Evolutionary conservation across 305 asterid species (phyloP).

Genomic region (Rubia peregrina): DNA sequence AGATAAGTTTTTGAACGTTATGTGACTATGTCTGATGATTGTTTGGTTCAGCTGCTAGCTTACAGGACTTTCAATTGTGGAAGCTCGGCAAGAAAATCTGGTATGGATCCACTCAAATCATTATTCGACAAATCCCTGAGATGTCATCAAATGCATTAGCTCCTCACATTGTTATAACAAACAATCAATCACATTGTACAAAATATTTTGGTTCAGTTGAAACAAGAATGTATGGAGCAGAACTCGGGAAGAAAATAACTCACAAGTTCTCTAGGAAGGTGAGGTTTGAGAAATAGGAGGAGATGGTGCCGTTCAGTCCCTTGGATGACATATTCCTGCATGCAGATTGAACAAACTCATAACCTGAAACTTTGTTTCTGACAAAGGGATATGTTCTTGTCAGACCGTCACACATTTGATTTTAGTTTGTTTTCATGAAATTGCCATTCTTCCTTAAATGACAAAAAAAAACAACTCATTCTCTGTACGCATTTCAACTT

Average conservation of each 20-base stretch:
- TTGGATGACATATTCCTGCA: background rate
- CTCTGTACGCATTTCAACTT: too few relatives aligned
- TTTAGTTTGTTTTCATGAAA: too few relatives aligned
- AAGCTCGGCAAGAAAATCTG: slow-evolving; percentile 26
- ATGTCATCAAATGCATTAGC: background rate
- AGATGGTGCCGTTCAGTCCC: slow-evolving; percentile 16
- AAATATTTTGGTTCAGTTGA: too few relatives aligned
- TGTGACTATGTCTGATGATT: too few relatives aligned
- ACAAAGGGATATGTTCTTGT: too few relatives aligned
- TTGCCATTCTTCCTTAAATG: too few relatives aligned
- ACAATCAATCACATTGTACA: background rate
- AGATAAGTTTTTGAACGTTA: too few relatives aligned
- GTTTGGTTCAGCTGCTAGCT: slow-evolving; percentile 8
- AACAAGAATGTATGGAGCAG: too few relatives aligned
- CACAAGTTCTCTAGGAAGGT: slow-evolving; percentile 25
- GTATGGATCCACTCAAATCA: slow-evolving; percentile 23
- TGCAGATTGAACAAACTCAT: too few relatives aligned
- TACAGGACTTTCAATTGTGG: slow-evolving; percentile 25
- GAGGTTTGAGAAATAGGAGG: slow-evolving; percentile 20
- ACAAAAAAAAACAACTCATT: too few relatives aligned
- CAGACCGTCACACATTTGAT: too few relatives aligned
- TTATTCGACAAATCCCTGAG: slow-evolving; percentile 38
- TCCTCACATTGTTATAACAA: background rate
- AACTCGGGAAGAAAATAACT: background rate
- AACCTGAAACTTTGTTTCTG: too few relatives aligned